Evolutionary conservation across 768 basidiomycete species (phyloP), one percentile per base, ranked within the genome.

Genomic region (Agaricus blazei): DNA sequence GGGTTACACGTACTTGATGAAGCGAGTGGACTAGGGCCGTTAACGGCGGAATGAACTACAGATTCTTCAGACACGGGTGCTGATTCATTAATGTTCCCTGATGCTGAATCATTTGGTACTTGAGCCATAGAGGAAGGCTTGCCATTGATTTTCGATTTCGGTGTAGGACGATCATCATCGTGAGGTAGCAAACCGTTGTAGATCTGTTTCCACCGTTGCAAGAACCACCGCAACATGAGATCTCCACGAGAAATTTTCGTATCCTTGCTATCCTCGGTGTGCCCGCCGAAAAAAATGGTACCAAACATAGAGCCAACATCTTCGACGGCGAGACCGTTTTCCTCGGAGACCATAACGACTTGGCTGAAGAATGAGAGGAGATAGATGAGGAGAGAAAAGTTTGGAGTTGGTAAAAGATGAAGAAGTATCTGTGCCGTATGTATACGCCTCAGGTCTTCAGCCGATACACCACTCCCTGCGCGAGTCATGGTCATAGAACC

Each of bases 321-420:
- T 14, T 68, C 64, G 15, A 72, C 61, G 1, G 62, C 64, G 0
- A 70, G 58, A 0, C 70, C 72, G 51, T 71, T 70, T 48, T 72
- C 73, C 31, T 70, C 70, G 11, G 60, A 56, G 11, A 67, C 66
- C 52, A 72, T 59, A 8, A 68, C 67, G 1, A 75, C 70, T 57
- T 75, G 75, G 37, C 70, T 70, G 61, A 77, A 73, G 58, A 79
- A 78, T 0, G 74, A 71, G 51, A 78, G 64, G 38, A 77, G 65
- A 58, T 77, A 78, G n/a, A 77, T 67, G 15, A 79, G 57, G 3
- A 76, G 60, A 1, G 71, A 73, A 55, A 76, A 71, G 40, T 75
- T 70, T 4, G 76, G 68, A 3, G 71, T 66, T 7, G 77, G 76
- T 4, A 79, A 67, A 5, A 79, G 67, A n/a, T 70, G 73, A 59